Evolutionary conservation across 169 alveolate genomes (phyloP).

Genomic region (Neospora caninum): DNA sequence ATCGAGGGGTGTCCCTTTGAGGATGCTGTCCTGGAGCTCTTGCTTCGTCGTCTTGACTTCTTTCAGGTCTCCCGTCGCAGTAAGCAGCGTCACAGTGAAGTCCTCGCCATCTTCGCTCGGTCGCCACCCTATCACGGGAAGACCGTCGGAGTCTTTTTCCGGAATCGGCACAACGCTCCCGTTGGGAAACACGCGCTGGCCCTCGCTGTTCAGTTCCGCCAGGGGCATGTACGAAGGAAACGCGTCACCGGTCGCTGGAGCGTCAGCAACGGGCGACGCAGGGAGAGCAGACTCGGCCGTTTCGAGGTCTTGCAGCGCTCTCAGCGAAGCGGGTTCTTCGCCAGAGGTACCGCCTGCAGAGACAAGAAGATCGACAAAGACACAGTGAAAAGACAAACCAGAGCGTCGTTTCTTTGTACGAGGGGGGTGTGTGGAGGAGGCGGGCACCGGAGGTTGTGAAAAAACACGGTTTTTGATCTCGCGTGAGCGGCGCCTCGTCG

Average conservation of each 20-base stretch:
- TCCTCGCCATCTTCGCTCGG: neutral
- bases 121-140: neutral
- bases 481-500: too few species aligned
- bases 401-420: too few species aligned
- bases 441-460: too few species aligned
- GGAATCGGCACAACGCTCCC: neutral
- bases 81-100: neutral
- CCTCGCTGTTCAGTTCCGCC: conserved; percentile 14
- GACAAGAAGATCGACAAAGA: too few species aligned
- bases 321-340: too few species aligned
- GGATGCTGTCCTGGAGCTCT: neutral
- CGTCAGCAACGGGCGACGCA: too few species aligned
- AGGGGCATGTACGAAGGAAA: neutral
- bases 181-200: conserved; percentile 32
- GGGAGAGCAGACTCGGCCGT: too few species aligned
- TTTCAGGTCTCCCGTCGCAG: neutral
- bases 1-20: neutral
- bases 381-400: too few species aligned
- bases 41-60: neutral
- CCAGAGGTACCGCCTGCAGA: too few species aligned
- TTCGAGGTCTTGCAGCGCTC: too few species aligned
- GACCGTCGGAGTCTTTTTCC: neutral
- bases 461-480: too few species aligned
- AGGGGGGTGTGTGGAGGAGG: too few species aligned
- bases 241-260: neutral